Evolutionary conservation across 2,329 filamentous ascomycete genomes (phyloP), one percentile per base, ranked within the genome.

Genomic region (Penicillium frequentans): DNA sequence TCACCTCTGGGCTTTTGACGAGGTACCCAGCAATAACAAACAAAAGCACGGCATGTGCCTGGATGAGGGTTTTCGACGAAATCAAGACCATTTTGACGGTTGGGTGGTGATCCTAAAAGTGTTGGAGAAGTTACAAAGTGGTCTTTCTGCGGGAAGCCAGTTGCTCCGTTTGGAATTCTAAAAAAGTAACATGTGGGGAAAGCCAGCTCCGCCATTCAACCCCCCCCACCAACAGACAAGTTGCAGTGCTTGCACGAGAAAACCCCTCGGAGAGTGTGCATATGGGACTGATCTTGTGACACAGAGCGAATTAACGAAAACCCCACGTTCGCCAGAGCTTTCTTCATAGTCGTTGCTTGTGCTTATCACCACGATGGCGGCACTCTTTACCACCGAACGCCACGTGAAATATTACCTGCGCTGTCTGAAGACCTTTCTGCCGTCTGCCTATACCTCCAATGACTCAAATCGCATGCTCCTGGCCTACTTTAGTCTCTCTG

Each of bases 331-430:
- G 14, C 39, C 39, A 19, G 11, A 19, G 35, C 35, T 39, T 13
- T 14, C n/a, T 24, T 16, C 19, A 35, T 8, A 6, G 14, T n/a
- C 19, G 29, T 24, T 21, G 21, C n/a, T 26, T 23, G 19, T 14
- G 31, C 31, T 24, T 24, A 35, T 23, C 14, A 35, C 47, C 29
- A 56, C 46, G 70, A 60, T 67, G 27, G 67, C 67, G 33, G 55
- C 66, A 19, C 53, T 55, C 21, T 73, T 77, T 59, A 70, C 70
- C 70, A 85, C 81, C 56, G 79, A 84, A 48, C 84, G 82, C 56
- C 95, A 99, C 73, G 81, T 95, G 71, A 91, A 89, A 71, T 99
- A 97, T 83, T 99, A 93, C 88, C 85, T 92, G 64, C 88, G 93
- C 71, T 97, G 93, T 73, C 84, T 95, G 63, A 89, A 89, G 72